Evolutionary conservation across 495 filamentous ascomycete species (phyloP), one percentile per base, ranked within the genome.

Genomic region (Polyplosphaeria fusca): DNA sequence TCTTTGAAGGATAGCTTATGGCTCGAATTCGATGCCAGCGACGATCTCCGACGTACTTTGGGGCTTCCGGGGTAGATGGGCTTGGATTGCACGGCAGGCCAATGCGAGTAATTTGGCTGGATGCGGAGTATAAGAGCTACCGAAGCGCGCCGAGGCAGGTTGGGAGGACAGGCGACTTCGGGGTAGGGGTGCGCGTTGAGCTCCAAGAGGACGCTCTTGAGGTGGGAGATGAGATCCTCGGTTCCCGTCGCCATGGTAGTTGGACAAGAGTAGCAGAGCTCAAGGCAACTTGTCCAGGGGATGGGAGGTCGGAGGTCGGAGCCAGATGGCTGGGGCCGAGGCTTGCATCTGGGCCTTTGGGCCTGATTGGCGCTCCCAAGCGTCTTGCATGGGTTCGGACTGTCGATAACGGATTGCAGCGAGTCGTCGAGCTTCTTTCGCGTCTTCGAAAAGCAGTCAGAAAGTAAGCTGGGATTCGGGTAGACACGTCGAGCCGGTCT

Each of bases 121-220:
- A 91, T 75, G 53, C 86, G 83, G 51, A 91, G 72, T 45, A 89
- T 79, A 41, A 90, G 67, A 45, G 86, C 85, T 28, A 89, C 86
- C 9, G 87, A 86, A 47, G 87, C 87, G 28, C 87, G 77, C 68
- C 84, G 86, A 49, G 77, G 80, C 67, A 80, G 79, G 39, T 60
- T 67, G 40, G 77, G 76, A 5, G 87, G 86, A 60, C 85, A 86
- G 32, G 80, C 74, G 20, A 88, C 75, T 49, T 82, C 71, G 18
- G 84, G 82, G 62, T 82, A 87, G 20, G 84, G 78, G 49, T 79
- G 70, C 16, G 73, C 67, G 59, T 74, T 65, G 19, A 86, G 75
- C 47, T 77, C 71, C 19, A 70, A 52, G 37, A 87, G 68, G 35
- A 82, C 77, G 43, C 71, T 41, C 47, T 66, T 64, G 22, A 77